These are phyloP conservation scores for Aspergillus tamarii DNA, from an alignment of 2,329 filamentous ascomycete species.

Conservation along the genomic window DNA sequence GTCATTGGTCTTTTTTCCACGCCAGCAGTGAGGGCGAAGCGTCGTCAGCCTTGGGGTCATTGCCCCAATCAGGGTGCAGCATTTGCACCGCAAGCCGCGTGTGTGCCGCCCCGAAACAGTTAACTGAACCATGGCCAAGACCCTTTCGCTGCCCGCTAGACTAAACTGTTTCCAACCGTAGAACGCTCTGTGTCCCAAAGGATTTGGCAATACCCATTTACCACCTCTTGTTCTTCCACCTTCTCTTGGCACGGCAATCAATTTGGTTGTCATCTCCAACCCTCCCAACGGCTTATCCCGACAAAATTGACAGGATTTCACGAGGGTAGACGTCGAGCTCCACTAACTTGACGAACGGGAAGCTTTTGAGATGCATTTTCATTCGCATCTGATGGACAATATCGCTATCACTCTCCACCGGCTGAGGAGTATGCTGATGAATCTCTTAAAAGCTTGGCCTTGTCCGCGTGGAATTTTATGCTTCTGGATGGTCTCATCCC, in stretches of 20 bases:
- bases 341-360: slow-evolving; percentile 1
- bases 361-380: background rate
- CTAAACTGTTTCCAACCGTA: slow-evolving; percentile 5
- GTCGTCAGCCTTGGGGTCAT: slow-evolving; percentile 40
- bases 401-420: slow-evolving; percentile 14
- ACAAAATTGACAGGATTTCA: slow-evolving; percentile 3
- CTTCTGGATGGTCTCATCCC: slow-evolving; percentile 2
- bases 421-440: slow-evolving; percentile 20
- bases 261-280: slow-evolving; percentile 1
- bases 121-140: slow-evolving; percentile 34
- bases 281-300: slow-evolving; percentile 6
- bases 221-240: background rate
- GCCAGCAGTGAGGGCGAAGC: slow-evolving; percentile 30
- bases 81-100: slow-evolving; percentile 39
- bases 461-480: slow-evolving; percentile 17
- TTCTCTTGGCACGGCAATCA: background rate
- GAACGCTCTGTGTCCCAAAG: slow-evolving; percentile 5
- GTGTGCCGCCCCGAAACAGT: slow-evolving; percentile 35
- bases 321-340: background rate
- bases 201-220: slow-evolving; percentile 2
- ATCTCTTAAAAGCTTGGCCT: slow-evolving; percentile 20
- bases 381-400: background rate
- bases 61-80: slow-evolving; percentile 40
- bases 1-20: slow-evolving; percentile 21
- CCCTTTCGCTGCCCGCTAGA: slow-evolving; percentile 22